Evolutionary conservation across 768 basidiomycete species (phyloP), one percentile per base, ranked within the genome.

Genomic region (Phylloporus arenicola): DNA sequence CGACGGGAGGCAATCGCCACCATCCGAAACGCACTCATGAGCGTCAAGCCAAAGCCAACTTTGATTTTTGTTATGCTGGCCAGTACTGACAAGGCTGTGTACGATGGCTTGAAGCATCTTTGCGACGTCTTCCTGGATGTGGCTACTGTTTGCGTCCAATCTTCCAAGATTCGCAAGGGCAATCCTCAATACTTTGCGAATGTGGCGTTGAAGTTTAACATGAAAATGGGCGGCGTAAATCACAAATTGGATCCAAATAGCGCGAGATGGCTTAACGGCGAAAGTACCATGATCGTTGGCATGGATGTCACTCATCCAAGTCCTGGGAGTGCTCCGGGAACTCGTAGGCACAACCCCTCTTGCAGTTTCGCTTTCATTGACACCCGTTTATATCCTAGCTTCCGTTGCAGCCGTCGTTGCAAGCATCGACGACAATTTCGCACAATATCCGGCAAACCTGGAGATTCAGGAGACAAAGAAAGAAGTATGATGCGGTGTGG

Each of bases 251-350:
- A 76, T 48, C 56, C 58, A 30, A 57, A 53, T n/a, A 72, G 68
- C 48, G 60, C 64, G 27, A 56, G 16, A 34, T 77, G 72, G 74
- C 61, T 80, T 25, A 61, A 56, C 34, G 48, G 58, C 19, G 59
- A 63, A 40, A 67, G 74, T 33, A 80, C 79, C 16, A 80, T 80
- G 76, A 51, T 80, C 37, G 75, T 81, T 4, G 79, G 79, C 16
- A 77, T 78, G 71, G 79, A 80, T 44, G 86, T 88, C 20, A 90
- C 86, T 2, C 88, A 92, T 67, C 88, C 88, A 19, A 85, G 88
- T 17, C 82, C 81, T 5, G 83, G 84, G 2, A 87, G 84, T 50
- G 75, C 81, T 54, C 60, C 63, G 25, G 76, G 79, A 13, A 79
- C 79, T 16, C 75, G 66, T 68, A 50, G 50, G 68, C 34, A 37